phyloP scores from a whole-genome alignment of 202 grass and related monocot species.

The Dendrocalamus latiflorus region DNA sequence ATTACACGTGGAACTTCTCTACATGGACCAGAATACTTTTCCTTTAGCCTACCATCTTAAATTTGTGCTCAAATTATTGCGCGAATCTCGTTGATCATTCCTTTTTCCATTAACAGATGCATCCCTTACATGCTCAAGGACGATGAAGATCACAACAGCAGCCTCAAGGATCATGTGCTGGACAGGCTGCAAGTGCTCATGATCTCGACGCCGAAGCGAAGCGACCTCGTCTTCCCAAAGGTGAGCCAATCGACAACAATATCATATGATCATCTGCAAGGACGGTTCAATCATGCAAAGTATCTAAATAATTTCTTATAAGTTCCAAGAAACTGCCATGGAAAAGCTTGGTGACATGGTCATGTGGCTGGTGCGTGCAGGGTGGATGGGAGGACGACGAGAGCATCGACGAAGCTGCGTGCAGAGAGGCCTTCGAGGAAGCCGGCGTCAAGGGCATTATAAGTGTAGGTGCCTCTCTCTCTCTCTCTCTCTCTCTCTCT shows the following conservation, averaged over 20 bases:
- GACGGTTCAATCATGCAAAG: neutral
- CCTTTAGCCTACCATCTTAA: neutral
- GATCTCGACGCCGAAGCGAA: slow-evolving; percentile 59
- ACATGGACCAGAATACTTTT: neutral
- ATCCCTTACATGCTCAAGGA: slow-evolving; percentile 47
- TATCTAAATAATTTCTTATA: slow-evolving; percentile 19
- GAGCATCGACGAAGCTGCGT: slow-evolving; percentile 60
- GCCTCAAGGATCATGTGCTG: slow-evolving; percentile 26
- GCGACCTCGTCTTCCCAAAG: slow-evolving; percentile 76
- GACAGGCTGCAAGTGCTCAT: slow-evolving; percentile 64
- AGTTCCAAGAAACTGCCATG: slow-evolving; percentile 12
- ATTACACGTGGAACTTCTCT: neutral
- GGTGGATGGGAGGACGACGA: slow-evolving; percentile 88
- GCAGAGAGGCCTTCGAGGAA: slow-evolving; percentile 77
- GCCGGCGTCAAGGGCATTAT: too few relatives aligned
- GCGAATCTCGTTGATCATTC: neutral
- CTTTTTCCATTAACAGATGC: slow-evolving; percentile 26
- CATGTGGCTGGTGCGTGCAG: slow-evolving; percentile 40
- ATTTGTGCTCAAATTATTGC: neutral
- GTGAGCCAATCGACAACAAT: slow-evolving; percentile 24
- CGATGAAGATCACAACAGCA: neutral
- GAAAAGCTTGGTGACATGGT: neutral
- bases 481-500: too few relatives aligned
- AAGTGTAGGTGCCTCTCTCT: slow-evolving; percentile 48
- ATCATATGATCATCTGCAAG: neutral